These are phyloP conservation scores for Metarhizium rileyi DNA, from an alignment of 2,329 filamentous ascomycete species.

Conservation along the genomic window DNA sequence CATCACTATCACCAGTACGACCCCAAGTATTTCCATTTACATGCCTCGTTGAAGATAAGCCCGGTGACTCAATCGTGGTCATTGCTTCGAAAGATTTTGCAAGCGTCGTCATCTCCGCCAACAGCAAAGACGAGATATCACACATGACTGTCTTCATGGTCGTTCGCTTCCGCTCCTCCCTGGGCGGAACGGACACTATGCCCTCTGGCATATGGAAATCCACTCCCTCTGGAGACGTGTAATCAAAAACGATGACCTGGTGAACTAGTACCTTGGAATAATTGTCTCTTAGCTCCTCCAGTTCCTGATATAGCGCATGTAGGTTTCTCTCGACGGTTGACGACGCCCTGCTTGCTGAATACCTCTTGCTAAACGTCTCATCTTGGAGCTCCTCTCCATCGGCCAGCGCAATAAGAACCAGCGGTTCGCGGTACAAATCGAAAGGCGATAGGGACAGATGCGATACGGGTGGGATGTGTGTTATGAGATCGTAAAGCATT, in stretches of 20 bases:
- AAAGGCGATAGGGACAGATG: constrained; percentile 78
- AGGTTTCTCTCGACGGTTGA: constrained; percentile 48
- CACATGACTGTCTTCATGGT: constrained; percentile 77
- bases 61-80: constrained; percentile 70
- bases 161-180: constrained; percentile 59
- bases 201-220: constrained; percentile 47
- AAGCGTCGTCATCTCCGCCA: constrained; percentile 66
- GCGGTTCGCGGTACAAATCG: constrained; percentile 77
- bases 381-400: constrained; percentile 64
- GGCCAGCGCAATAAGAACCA: constrained; percentile 74
- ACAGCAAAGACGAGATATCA: constrained; percentile 61
- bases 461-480: constrained; percentile 67
- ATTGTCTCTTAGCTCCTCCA: constrained; percentile 60
- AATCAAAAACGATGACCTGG: constrained; percentile 73
- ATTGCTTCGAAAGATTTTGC: constrained; percentile 64
- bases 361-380: constrained; percentile 42
- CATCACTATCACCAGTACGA: constrained; percentile 23
- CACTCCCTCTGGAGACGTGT: constrained; percentile 36
- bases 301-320: constrained; percentile 51
- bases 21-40: constrained; percentile 33
- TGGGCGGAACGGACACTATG: constrained; percentile 60
- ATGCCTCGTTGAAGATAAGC: constrained; percentile 33
- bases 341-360: constrained; percentile 38
- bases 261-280: constrained; percentile 71
- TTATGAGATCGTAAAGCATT: constrained; percentile 81